Base-by-base conservation (phyloP, 2,329 filamentous ascomycete genomes). In the Curvularia verruculosa region DNA sequence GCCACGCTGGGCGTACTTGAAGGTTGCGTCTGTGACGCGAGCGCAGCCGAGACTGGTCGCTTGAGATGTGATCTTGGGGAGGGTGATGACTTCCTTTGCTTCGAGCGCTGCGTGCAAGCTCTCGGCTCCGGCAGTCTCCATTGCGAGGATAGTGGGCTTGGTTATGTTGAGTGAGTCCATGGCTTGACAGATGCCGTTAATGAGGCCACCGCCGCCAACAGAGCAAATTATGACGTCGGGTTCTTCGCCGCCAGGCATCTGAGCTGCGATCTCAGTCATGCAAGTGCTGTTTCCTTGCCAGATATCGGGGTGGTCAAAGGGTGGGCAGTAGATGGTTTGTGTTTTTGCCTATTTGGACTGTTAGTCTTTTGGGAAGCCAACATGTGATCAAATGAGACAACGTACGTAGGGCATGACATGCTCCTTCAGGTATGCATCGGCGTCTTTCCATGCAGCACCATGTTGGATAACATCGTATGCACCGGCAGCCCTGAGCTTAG, bases 131-230 rank as follows among this genome's bases (percentile, higher is more conserved):
- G 78, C 70, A 0, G 92, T 96, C 79, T 96, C 92, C 43, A 92
- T 82, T 2, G 89, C 90, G 12, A 96, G 73, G 9, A 96, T 83
- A 51, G 64, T 81, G 67, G 71, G 50, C 31, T 50, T 52, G 36
- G 52, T 29, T 61, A 73, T 71, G 19, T 65, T 66, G 6, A 73
- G 61, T 58, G 78, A 75, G 67, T 87, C 83, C 23, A 93, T 79
- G 9, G 89, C 90, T 70, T 87, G 81, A 76, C 90, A 85, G 54
- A 96, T 78, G 4, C 92, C 92, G 68, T 88, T 90, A 50, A 96
- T 82, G 21, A 96, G 78, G 0, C 92, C 91, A 15, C 92, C 92
- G 9, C 92, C 92, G 6, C 92, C 92, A 36, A 93, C 90, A 56
- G 83, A 89, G 76, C 90, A 94, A 43, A 95, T 83, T 12, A 96